Evolutionary conservation across 768 basidiomycete genomes (phyloP), one percentile per base, ranked within the genome.

Genomic region (Russula griseocarnosa): DNA sequence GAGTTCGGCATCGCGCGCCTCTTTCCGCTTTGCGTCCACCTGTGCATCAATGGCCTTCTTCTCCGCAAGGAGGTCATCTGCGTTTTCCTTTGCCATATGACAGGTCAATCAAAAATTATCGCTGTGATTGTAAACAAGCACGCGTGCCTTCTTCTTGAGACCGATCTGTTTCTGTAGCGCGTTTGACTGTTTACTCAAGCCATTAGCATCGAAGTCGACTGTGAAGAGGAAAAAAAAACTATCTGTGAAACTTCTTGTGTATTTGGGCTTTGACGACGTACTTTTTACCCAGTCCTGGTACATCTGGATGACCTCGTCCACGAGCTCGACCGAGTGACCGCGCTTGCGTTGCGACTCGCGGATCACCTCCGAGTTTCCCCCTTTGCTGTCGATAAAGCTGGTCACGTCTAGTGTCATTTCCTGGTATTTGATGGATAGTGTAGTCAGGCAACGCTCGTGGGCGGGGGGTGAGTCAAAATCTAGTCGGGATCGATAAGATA

Each of bases 251-350:
- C 16, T 26, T 16, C 14, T 54, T n/a, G 36, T 18, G 11, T 4
- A 49, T 28, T 26, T 18, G 40, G 5, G 20, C 24, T 8, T 20
- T 6, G 42, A 5, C 22, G 32, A 84, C 92, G 73, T 73, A 97
- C 97, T 86, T 76, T 93, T 91, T 58, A 93, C 92, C 94, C 95
- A 98, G 69, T 94, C 90, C 11, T 82, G 76, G 71, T 98, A 97
- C 86, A 95, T 86, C 71, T 85, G 84, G 63, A 98, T 86, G 63
- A 98, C 84, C 74, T 98, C 93, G 75, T 98, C 94, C 18, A 98
- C 95, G 69, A 97, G 74, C 74, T 94, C 95, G 57, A 92, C 91
- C 22, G 90, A 82, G 61, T 93, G 87, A 11, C 90, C 91, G 54
- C 97, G 85, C 76, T 92, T 94, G 71, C 86, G 80, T 78, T 99